phyloP scores from a whole-genome alignment of 176 grass and related monocot genomes.

The Phragmites australis region DNA sequence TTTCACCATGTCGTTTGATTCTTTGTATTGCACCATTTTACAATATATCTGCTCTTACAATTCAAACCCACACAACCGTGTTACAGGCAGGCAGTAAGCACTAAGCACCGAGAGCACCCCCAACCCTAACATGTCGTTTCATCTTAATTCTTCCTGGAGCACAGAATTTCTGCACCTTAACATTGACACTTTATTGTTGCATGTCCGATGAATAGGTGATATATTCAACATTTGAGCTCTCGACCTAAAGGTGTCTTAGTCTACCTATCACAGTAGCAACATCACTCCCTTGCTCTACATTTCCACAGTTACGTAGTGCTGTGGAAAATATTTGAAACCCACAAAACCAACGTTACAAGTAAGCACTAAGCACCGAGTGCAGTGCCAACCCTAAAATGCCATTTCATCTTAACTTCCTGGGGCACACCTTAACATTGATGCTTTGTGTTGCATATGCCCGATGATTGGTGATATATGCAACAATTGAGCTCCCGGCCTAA shows the following conservation, averaged over 20 bases:
- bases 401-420: not conserved
- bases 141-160: not conserved
- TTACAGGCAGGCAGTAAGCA: not conserved
- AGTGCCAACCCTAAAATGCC: not conserved
- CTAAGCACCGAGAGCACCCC: not conserved
- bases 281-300: too few species aligned
- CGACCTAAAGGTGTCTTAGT: not conserved
- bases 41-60: not conserved
- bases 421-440: not conserved
- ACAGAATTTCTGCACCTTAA: not conserved
- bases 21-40: not conserved
- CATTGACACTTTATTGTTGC: not conserved
- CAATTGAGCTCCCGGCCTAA: not conserved
- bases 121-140: not conserved
- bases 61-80: not conserved
- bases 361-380: not conserved
- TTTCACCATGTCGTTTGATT: not conserved
- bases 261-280: too few species aligned
- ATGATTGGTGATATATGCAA: not conserved
- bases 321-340: not conserved
- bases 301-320: too few species aligned
- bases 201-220: not conserved
- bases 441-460: not conserved
- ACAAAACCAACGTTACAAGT: not conserved
- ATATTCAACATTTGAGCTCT: not conserved